Percentiles rank a stretch among this genome's conserved stretches.
Conservation (phyloP, 768 basidiomycete species). For the Mycena rosella region DNA sequence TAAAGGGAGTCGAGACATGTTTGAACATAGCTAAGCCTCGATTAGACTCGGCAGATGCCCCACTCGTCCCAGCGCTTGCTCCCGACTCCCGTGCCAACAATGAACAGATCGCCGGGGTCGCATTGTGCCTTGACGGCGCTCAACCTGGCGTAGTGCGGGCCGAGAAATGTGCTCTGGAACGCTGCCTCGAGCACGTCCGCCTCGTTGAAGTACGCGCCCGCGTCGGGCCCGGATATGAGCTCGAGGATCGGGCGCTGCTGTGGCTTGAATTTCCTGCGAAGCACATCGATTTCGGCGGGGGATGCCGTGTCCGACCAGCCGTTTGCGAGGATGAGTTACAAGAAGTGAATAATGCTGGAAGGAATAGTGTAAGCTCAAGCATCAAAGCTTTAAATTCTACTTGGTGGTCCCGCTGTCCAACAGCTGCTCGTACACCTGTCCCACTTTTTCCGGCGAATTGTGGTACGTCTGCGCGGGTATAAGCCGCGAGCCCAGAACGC, state of each 20-base stretch:
- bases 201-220: too few species aligned
- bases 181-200: conserved; percentile 44
- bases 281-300: conserved; percentile 32
- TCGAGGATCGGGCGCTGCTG: conserved; percentile 44
- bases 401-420: conserved; percentile 29
- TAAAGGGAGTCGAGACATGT: too few species aligned
- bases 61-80: too few species aligned
- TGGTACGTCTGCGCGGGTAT: conserved; percentile 33
- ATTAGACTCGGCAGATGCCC: too few species aligned
- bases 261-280: conserved; percentile 40
- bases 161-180: too few species aligned
- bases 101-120: too few species aligned
- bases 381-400: too few species aligned
- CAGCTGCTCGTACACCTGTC: conserved; percentile 39
- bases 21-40: too few species aligned
- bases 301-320: conserved; percentile 32
- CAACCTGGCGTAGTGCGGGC: too few species aligned
- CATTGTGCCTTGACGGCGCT: too few species aligned
- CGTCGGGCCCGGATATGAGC: conserved; percentile 42
- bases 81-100: too few species aligned
- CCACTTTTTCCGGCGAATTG: conserved; percentile 26
- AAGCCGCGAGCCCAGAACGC: conserved; percentile 36
- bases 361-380: conserved; percentile 20
- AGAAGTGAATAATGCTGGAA: conserved; percentile 8
- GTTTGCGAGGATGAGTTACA: conserved; percentile 37